A percentile compares a stretch with the other conserved stretches of the same genome.
Conservation (phyloP, 306 rosid species). For the Cicer judaicum region DNA sequence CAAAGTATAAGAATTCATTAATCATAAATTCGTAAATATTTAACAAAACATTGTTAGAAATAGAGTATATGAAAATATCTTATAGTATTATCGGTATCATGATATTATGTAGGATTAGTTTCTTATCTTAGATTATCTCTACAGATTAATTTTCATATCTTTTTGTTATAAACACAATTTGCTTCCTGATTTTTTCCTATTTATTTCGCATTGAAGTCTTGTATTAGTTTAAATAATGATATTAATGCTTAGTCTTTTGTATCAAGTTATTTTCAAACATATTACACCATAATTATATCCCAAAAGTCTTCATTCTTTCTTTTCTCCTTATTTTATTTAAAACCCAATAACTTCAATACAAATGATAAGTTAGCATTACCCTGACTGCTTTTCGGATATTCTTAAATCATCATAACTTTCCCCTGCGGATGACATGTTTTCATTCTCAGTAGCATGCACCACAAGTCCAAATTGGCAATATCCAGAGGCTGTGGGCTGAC, state of each 20-base stretch:
- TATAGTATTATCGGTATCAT: neutral
- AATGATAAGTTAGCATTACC: conserved; percentile 56
- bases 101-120: neutral
- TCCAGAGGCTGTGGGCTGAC: conserved; percentile 94
- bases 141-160: neutral
- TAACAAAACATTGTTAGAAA: conserved; percentile 20
- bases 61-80: conserved; percentile 4
- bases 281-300: neutral
- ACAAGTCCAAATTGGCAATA: conserved; percentile 85
- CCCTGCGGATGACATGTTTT: conserved; percentile 42
- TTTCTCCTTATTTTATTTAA: neutral
- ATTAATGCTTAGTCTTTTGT: neutral
- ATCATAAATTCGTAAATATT: conserved; percentile 26
- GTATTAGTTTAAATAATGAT: neutral
- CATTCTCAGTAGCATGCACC: conserved; percentile 59
- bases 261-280: neutral
- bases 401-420: conserved; percentile 57
- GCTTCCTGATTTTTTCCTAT: neutral
- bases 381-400: conserved; percentile 55
- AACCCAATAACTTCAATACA: conserved; percentile 10
- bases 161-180: neutral
- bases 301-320: neutral
- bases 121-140: neutral
- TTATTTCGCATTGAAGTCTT: neutral
- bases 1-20: conserved; percentile 41